phyloP scores from a whole-genome alignment of 129 eudicot genomes.

The Mikania micrantha region DNA sequence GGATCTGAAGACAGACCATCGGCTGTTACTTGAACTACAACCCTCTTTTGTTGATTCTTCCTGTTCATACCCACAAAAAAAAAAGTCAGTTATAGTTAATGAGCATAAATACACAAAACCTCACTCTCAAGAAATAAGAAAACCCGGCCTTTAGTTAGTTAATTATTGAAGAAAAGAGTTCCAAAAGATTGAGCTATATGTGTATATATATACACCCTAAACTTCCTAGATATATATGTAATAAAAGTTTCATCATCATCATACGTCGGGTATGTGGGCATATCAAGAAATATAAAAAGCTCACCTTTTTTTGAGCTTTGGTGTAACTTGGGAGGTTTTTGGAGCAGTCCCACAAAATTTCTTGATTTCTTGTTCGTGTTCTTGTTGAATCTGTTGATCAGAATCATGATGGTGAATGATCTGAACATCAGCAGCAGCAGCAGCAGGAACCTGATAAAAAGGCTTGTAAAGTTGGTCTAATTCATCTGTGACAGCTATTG shows the following conservation, averaged over 20 bases:
- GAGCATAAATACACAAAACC: too few species aligned
- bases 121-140: too few species aligned
- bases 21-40: slow-evolving; percentile 51
- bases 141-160: too few species aligned
- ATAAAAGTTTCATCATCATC: background rate
- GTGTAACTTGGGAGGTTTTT: slow-evolving; percentile 22
- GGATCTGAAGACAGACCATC: slow-evolving; percentile 68
- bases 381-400: slow-evolving; percentile 16
- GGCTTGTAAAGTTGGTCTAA: slow-evolving; percentile 64
- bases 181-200: too few species aligned
- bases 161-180: too few species aligned
- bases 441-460: slow-evolving; percentile 21
- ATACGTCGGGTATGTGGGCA: background rate
- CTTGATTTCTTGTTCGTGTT: slow-evolving; percentile 19
- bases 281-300: background rate
- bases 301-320: slow-evolving; percentile 59
- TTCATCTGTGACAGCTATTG: slow-evolving; percentile 25
- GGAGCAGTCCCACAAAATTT: slow-evolving; percentile 23
- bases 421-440: slow-evolving; percentile 3
- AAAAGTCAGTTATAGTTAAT: background rate
- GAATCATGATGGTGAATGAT: slow-evolving; percentile 9
- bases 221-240: too few species aligned
- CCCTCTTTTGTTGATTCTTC: slow-evolving; percentile 73
- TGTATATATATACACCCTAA: too few species aligned
- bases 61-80: slow-evolving; percentile 26